Evolutionary conservation across 164 flowering plant species (phyloP), one percentile per base, ranked within the genome.

Genomic region (Euptelea pleiosperma): DNA sequence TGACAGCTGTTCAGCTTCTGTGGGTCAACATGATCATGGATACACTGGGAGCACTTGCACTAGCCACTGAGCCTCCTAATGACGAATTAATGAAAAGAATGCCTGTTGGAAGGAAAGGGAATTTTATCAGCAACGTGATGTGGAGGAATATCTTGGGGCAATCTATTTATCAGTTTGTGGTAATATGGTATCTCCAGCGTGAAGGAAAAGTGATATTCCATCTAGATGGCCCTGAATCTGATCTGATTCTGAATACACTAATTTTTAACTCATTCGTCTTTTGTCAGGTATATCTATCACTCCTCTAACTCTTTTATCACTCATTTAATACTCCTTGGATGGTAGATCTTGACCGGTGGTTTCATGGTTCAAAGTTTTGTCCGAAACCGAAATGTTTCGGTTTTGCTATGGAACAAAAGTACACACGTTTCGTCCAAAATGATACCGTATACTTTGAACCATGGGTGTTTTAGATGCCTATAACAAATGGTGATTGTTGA

Each of bases 1-100:
- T 89, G 19, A 91, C 98, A 21, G 98, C 98, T 55, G 98, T 91
- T 57, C 98, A 91, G 60, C 87, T 91, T 55, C 74, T 91, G 19
- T 91, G 96, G 98, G 98, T 89, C 54, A 91, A 91, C 82, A 89
- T 91, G 98, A 91, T 91, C 61, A 91, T 91, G 98, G 98, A 91
- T 70, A 91, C 98, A 40, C 72, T 91, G 7, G 98, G 98, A 67
- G 98, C 98, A 48, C 87, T 89, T 52, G 98, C 98, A 50, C 70
- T 91, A 46, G 98, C 98, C 31, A 91, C 98, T 6, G 95, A 91
- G 58, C 98, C 96, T 64, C 98, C 98, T 10, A 82, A 53, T 43
- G 87, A 85, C 62, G 96, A 79, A 52, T 68, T 91, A 57, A 88
- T 91, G 96, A 82, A 82, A 53, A 78, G 84, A 62, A 31, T 70